Conservation (phyloP, 177 flowering plant genomes). For the Vitis hybrid region DNA sequence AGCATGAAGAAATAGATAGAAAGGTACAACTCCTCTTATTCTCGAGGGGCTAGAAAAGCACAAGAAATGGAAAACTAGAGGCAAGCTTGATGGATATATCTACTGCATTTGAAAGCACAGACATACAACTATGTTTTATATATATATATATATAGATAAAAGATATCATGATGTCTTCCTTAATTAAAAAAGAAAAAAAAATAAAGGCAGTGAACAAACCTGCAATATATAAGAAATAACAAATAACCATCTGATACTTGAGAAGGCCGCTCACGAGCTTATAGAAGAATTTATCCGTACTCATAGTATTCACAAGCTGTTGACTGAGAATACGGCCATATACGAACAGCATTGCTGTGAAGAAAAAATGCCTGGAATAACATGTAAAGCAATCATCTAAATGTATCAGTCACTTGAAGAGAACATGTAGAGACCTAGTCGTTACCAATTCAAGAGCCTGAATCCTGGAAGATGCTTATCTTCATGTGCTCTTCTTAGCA, state of each 20-base stretch:
- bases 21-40: too few species aligned
- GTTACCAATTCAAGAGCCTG: constrained; percentile 86
- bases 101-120: too few species aligned
- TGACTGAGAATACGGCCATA: constrained; percentile 93
- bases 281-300: constrained; percentile 67
- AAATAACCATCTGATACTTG: constrained; percentile 93
- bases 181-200: not conserved
- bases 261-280: constrained; percentile 66
- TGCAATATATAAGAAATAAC: constrained; percentile 90
- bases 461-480: constrained; percentile 85
- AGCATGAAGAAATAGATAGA: too few species aligned
- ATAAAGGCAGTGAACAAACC: constrained; percentile 44
- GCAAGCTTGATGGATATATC: too few species aligned
- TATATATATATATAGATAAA: too few species aligned
- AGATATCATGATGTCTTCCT: too few species aligned
- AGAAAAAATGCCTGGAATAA: constrained; percentile 90
- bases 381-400: not conserved
- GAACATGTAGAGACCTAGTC: not conserved
- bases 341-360: constrained; percentile 93
- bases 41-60: too few species aligned
- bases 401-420: not conserved
- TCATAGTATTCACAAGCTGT: constrained; percentile 86
- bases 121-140: too few species aligned
- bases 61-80: too few species aligned
- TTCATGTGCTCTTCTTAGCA: constrained; percentile 79